Percentiles rank a stretch among this genome's conserved stretches.
Evolutionary conservation across 2,329 filamentous ascomycete genomes (phyloP).

Genomic region (Epichloe festucae): DNA sequence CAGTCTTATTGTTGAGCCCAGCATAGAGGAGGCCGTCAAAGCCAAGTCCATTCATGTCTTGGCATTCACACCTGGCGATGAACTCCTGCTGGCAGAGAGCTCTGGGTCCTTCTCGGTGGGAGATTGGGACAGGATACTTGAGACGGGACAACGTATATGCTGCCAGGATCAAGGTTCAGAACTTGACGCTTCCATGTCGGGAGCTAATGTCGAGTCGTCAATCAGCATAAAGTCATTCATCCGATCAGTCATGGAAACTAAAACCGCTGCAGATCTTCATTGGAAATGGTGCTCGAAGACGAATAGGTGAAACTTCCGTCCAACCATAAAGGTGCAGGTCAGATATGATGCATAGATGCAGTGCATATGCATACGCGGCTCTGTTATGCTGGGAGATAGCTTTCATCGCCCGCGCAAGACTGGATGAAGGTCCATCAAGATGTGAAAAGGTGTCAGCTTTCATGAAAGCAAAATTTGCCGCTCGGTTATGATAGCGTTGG

Average conservation of each 20-base stretch:
- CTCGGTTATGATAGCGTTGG: neutral
- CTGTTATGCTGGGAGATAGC: neutral
- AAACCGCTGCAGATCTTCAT: constrained; percentile 38
- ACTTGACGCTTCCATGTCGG: constrained; percentile 31
- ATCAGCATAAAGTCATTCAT: constrained; percentile 44
- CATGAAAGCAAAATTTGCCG: neutral
- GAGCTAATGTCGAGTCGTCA: constrained; percentile 28
- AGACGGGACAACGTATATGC: constrained; percentile 53
- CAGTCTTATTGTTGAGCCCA: constrained; percentile 45
- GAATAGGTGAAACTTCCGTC: neutral
- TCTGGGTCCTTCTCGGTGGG: constrained; percentile 64
- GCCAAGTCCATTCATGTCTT: constrained; percentile 71
- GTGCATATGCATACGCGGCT: neutral
- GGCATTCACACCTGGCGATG: constrained; percentile 61
- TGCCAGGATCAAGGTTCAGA: constrained; percentile 28
- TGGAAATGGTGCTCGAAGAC: constrained; percentile 36
- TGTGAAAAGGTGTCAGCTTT: neutral
- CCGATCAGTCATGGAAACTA: constrained; percentile 45
- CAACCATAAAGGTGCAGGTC: neutral
- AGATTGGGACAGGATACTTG: constrained; percentile 61
- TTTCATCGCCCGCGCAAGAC: neutral
- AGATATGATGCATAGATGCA: neutral
- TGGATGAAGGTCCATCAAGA: neutral
- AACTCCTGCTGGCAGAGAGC: constrained; percentile 68
- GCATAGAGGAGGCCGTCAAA: constrained; percentile 44